phyloP scores from a whole-genome alignment of 2,329 filamentous ascomycete genomes.

The Fusarium sp. region DNA sequence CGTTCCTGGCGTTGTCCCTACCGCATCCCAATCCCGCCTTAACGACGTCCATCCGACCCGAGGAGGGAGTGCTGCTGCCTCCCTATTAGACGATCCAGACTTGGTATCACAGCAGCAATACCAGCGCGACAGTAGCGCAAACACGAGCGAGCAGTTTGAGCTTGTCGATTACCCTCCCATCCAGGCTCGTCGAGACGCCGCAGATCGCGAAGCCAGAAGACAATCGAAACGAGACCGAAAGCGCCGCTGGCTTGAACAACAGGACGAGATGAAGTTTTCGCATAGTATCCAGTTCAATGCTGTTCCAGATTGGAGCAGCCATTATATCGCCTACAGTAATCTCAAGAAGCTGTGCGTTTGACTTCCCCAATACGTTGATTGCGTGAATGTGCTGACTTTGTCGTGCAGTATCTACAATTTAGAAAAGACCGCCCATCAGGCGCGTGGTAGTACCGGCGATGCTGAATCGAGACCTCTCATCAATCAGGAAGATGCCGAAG shows the following conservation, averaged over 20 bases:
- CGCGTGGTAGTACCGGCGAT: conserved; percentile 66
- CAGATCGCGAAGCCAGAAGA: conserved; percentile 50
- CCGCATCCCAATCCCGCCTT: conserved; percentile 29
- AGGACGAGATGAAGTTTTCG: conserved; percentile 98
- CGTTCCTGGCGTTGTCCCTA: conserved; percentile 47
- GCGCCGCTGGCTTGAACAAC: conserved; percentile 75
- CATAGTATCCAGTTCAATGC: conserved; percentile 99
- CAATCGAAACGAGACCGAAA: conserved; percentile 68
- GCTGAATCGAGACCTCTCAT: conserved; percentile 88
- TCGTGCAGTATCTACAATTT: conserved; percentile 88
- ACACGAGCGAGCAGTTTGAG: conserved; percentile 51
- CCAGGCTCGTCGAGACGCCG: conserved; percentile 44
- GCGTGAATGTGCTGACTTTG: conserved; percentile 12
- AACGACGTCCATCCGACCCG: conserved; percentile 44
- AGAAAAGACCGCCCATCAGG: conserved; percentile 82
- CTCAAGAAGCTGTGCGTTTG: conserved; percentile 90
- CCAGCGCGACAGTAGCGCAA: conserved; percentile 13
- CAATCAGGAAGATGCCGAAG: conserved; percentile 77
- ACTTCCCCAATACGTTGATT: background rate
- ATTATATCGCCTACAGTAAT: conserved; percentile 99
- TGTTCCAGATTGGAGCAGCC: conserved; percentile 98
- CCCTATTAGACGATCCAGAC: conserved; percentile 20
- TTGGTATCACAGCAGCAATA: conserved; percentile 13
- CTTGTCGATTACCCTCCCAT: conserved; percentile 55
- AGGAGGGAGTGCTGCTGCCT: conserved; percentile 51